Evolutionary conservation across 768 basidiomycete genomes (phyloP).

Genomic region (Saitozyma sp.): DNA sequence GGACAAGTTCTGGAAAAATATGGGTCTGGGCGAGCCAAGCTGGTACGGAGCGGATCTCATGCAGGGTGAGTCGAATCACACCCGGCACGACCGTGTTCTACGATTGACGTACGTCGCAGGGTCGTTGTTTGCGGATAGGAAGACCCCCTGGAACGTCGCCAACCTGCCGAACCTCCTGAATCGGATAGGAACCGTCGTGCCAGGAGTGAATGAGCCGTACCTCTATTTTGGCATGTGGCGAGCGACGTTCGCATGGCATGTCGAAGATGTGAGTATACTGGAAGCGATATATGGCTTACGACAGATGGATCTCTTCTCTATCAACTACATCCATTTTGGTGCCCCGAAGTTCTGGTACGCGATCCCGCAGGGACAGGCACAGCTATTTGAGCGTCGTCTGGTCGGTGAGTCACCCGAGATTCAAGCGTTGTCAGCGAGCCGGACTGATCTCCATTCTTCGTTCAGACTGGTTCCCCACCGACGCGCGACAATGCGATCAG

Average conservation of each 20-base stretch:
- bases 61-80: conserved; percentile 62
- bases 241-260: conserved; percentile 98
- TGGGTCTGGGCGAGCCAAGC: conserved; percentile 81
- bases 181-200: conserved; percentile 70
- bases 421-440: background rate
- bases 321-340: conserved; percentile 98
- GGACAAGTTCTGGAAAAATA: conserved; percentile 86
- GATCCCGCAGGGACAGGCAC: conserved; percentile 80
- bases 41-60: conserved; percentile 95
- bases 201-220: conserved; percentile 96
- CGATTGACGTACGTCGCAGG: conserved; percentile 28
- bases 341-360: conserved; percentile 96
- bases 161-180: conserved; percentile 81
- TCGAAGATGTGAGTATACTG: conserved; percentile 67
- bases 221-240: conserved; percentile 99
- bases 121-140: conserved; percentile 64
- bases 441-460: conserved; percentile 2
- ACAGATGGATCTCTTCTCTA: conserved; percentile 92
- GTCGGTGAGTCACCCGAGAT: conserved; percentile 61
- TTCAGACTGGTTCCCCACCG: conserved; percentile 83
- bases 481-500: conserved; percentile 79
- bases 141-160: conserved; percentile 90
- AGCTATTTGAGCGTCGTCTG: conserved; percentile 84
- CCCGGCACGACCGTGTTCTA: too few species aligned
- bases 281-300: background rate